Base-by-base conservation (phyloP, 805 yeast species). In the Zygoascus bituminiphila region DNA sequence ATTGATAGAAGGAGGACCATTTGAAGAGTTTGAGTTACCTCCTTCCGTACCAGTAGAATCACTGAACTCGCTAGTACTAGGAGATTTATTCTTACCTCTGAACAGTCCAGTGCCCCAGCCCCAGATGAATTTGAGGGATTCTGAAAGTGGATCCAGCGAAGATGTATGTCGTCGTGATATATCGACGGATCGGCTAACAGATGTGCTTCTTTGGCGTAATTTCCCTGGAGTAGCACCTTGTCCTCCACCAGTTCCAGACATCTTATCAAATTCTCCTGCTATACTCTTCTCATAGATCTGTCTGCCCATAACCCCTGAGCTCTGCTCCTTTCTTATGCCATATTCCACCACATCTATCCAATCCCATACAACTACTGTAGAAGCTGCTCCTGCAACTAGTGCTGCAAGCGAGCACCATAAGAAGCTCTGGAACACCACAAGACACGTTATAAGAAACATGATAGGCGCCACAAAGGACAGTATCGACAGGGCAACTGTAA, bases 231-330 rank as follows among this genome's bases (percentile, higher is more conserved):
- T 29, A 12, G 33, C 44, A n/a, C 44, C 44, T 12, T 24, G 33
- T 8, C 44, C 44, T n/a, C 44, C 44, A 6, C 44, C 44, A 8
- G 44, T 25, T 3, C 42, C 42, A 15, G 48, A 29, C 45, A 48
- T 40, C 17, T 40, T 48, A 8, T 48, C 45, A 21, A 22, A 45
- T 20, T 48, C 48, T 20, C 33, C 41, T 6, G 44, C 51, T 7
- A 44, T 21, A 8, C 44, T 25, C 35, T 25, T 78, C 44, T 76
- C 79, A 44, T 69, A 65, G 26, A 80, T 73, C 51, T 76, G 70
- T 51, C 88, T 69, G 0, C 89, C 89, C 42, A 82, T 70, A 8
- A 83, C 76, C 0, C 82, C 82, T 53, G 68, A 66, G 44, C 73
- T 65, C 52, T 82, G 87, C 24, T 67, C 61, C 26, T 71, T 62